Percentiles rank a stretch among this genome's conserved stretches.
Conservation (phyloP, 495 filamentous ascomycete genomes). For the Penicillium angulare region DNA sequence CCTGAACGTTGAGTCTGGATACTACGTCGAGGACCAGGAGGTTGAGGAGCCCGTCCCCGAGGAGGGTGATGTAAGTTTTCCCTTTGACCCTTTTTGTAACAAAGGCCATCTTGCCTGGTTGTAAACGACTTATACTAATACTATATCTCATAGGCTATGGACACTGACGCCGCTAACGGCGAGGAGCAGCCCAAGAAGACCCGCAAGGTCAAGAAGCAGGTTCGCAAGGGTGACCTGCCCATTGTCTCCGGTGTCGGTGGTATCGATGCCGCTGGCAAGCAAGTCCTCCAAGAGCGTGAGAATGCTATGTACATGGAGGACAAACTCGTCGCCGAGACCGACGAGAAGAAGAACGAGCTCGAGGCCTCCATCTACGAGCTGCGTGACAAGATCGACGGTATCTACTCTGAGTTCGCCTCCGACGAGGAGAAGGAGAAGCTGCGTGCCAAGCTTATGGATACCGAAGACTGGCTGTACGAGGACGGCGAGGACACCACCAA, state of each 20-base stretch:
- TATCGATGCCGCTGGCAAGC: slow-evolving; percentile 66
- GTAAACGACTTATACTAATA: slow-evolving; percentile 5
- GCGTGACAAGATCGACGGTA: slow-evolving; percentile 87
- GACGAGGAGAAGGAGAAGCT: slow-evolving; percentile 92
- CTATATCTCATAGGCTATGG: slow-evolving; percentile 72
- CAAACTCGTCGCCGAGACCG: slow-evolving; percentile 96
- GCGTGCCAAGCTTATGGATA: slow-evolving; percentile 70
- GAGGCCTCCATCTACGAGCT: slow-evolving; percentile 96
- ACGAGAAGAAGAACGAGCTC: slow-evolving; percentile 99
- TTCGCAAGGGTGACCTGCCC: slow-evolving; percentile 94
- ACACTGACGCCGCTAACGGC: slow-evolving; percentile 71
- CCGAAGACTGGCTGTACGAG: slow-evolving; percentile 98
- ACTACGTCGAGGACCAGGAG: slow-evolving; percentile 97
- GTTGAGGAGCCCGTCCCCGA: slow-evolving; percentile 86
- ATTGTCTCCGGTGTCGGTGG: slow-evolving; percentile 79
- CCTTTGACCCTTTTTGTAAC: too few relatives aligned
- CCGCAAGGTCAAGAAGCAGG: slow-evolving; percentile 98
- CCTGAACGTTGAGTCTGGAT: slow-evolving; percentile 93
- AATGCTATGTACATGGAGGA: slow-evolving; percentile 93
- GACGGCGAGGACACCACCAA: slow-evolving; percentile 96
- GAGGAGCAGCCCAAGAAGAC: slow-evolving; percentile 85
- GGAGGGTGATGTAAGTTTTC: slow-evolving; percentile 66
- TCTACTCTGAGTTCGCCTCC: slow-evolving; percentile 81
- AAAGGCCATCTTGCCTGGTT: too few relatives aligned
- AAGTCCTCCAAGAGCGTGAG: slow-evolving; percentile 68